These are phyloP conservation scores for Chlorella sp. DNA, from an alignment of 139 green algal genomes.

Conservation along the genomic window DNA sequence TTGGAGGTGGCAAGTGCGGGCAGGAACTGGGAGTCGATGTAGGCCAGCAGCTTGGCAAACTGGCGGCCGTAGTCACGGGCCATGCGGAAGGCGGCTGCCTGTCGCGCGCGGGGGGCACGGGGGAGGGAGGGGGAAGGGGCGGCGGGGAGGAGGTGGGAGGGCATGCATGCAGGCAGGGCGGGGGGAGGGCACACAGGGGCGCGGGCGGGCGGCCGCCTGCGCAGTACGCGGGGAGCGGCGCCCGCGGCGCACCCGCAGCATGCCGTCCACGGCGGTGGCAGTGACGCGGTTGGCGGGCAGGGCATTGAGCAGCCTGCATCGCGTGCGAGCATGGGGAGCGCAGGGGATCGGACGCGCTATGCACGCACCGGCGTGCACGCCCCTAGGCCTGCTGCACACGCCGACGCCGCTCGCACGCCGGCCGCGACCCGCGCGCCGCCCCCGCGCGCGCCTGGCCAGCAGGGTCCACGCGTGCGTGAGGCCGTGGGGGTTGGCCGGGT, in stretches of 20 bases:
- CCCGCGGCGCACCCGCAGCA: slow-evolving; percentile 46
- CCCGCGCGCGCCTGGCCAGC: slow-evolving; percentile 37
- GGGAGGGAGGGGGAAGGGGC: neutral
- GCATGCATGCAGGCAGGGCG: neutral
- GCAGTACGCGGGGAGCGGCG: too few relatives aligned
- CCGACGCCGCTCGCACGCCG: too few relatives aligned
- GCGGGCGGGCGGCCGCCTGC: too few relatives aligned
- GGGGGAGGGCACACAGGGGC: too few relatives aligned
- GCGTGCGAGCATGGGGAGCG: too few relatives aligned
- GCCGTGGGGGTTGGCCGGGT: slow-evolving; percentile 48
- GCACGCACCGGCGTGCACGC: too few relatives aligned
- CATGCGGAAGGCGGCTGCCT: slow-evolving; percentile 59
- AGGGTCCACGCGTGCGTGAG: slow-evolving; percentile 61
- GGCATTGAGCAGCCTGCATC: slow-evolving; percentile 61
- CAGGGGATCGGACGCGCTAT: too few relatives aligned
- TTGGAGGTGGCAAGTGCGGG: slow-evolving; percentile 33
- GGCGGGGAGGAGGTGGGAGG: too few relatives aligned
- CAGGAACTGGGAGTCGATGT: slow-evolving; percentile 53
- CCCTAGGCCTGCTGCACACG: too few relatives aligned
- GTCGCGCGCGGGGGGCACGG: neutral
- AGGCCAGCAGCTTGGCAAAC: slow-evolving; percentile 65
- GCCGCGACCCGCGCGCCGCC: neutral
- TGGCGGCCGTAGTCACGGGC: slow-evolving; percentile 48
- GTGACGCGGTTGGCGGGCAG: slow-evolving; percentile 61
- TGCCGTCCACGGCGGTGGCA: slow-evolving; percentile 62